Base-by-base conservation (phyloP, 2,329 filamentous ascomycete genomes). In the Alternaria sp. region DNA sequence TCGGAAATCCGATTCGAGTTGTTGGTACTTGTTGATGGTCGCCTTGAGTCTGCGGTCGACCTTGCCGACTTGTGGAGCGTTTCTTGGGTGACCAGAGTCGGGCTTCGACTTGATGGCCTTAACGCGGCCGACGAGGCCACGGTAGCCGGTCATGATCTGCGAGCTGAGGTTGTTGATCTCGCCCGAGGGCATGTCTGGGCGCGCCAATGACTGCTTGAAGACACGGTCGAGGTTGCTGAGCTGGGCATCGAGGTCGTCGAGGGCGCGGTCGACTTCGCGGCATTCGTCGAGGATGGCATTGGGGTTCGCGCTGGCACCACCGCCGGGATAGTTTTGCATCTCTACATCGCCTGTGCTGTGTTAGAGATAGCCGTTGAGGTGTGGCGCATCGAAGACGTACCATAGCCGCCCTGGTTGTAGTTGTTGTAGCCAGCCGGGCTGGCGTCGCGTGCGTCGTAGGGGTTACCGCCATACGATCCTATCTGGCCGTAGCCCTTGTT, bases 221-320 rank as follows among this genome's bases (percentile, higher is more conserved):
- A 93, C 85, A 78, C 85, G 86, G 73, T 89, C 88, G 51, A 97
- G 88, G 74, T 91, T 87, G 68, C 89, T 85, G 32, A 96, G 87
- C 72, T 91, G 91, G 66, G 82, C 81, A 74, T 93, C 89, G 74
- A 97, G 88, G 62, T 89, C 85, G 66, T 91, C 87, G 74, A 97
- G 91, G 45, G 90, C 91, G 62, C 87, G 85, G 78, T 93, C 91
- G 77, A 97, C 91, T 49, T 92, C 89, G 62, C 89, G 88, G 82
- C 93, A 96, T 79, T 96, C 91, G 82, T 96, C 93, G 63, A 97
- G 86, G 70, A 97, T 91, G 60, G 88, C 88, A 77, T 93, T 93
- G 46, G 91, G 89, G 79, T 93, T 73, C 46, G 72, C 73, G 67
- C 69, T 72, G 61, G 64, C 70, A 17, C 70, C 55, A 5, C 46